phyloP scores from a whole-genome alignment of 176 grass and related monocot species.

The Canna indica region DNA sequence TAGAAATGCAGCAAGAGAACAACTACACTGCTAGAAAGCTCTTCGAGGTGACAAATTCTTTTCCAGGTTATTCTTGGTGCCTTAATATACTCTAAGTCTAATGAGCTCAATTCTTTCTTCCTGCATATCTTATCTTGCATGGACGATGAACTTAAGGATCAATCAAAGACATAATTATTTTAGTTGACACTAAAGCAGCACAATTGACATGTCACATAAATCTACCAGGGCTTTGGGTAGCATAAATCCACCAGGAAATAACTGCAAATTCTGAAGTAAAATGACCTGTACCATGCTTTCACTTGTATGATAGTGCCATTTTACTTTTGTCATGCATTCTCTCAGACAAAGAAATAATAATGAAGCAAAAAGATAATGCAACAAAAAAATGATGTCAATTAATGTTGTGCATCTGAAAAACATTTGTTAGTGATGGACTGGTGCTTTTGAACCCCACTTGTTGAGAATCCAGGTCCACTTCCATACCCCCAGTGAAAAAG shows the following conservation, averaged over 20 bases:
- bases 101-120: background rate
- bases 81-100: slow-evolving; percentile 13
- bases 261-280: background rate
- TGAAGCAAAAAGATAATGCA: background rate
- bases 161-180: background rate
- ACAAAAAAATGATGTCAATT: background rate
- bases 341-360: background rate
- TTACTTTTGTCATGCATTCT: background rate
- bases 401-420: too few relatives aligned
- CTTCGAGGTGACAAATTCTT: slow-evolving; percentile 71
- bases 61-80: slow-evolving; percentile 25
- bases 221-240: background rate
- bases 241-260: background rate
- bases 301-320: background rate
- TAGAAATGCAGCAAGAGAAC: slow-evolving; percentile 84
- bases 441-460: too few relatives aligned
- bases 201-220: background rate
- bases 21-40: slow-evolving; percentile 69
- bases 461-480: too few relatives aligned
- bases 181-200: background rate
- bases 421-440: too few relatives aligned
- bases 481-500: too few relatives aligned
- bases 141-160: background rate
- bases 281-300: background rate
- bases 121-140: background rate